Base-by-base conservation (phyloP, 768 basidiomycete genomes). In the Panaeolus cyanescens region DNA sequence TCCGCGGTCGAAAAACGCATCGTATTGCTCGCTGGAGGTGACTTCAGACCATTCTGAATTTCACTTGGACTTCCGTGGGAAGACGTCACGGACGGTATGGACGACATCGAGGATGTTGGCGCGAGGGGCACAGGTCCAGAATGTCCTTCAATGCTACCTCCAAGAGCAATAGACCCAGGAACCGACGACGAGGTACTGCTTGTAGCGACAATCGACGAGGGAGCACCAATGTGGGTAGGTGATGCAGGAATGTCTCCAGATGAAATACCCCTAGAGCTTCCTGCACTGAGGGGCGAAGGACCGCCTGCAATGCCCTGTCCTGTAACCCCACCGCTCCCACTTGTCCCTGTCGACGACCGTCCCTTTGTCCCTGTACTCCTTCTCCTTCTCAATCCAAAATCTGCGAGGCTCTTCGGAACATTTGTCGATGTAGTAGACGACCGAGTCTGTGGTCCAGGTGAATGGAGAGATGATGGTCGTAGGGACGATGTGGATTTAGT, bases 1-100 rank as follows among this genome's bases (percentile, higher is more conserved):
- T 89, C 87, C 10, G 84, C 81, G 0, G 87, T 86, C 2, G 85
- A 85, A 69, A 87, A 85, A 60, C 45, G 45, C 12, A 28, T 6
- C 7, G 45, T 50, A 50, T 50, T 50, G 45, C 45, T 50, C 13
- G 45, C 17, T 13, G 25, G 9, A 28, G 45, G 45, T 6, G 45
- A 50, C 25, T 50, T 50, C 45, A 50, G 30, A 6, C 45, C 45
- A 28, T 7, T 50, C 13, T 50, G 25, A 3, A 15, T 3, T 25
- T 50, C 25, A 20, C 1, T 15, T 50, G 15, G 45, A 28, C 25
- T 28, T 28, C 9, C 25, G 15, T 50, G 25, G 22, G 45, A 50
- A 28, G 45, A 42, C 22, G 15, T n/a, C 37, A 17, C 19, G 12
- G 39, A 50, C 25, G 45, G 45, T 50, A 50, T 28, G 45, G 45